Evolutionary conservation across 805 yeast species (phyloP), one percentile per base, ranked within the genome.

Genomic region (Ascoidea rubescens): DNA sequence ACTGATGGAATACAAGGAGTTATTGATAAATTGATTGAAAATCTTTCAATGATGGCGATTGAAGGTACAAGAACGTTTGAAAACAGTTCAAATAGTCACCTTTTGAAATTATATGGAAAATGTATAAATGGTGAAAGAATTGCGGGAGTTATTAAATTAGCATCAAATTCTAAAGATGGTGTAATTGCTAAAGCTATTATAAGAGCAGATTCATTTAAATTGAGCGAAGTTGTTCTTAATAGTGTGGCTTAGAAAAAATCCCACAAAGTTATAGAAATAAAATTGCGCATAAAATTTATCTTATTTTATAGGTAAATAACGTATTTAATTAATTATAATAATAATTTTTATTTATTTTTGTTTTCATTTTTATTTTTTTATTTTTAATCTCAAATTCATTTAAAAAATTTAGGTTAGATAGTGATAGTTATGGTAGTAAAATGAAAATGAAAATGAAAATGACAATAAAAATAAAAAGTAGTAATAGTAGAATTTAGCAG

Each of bases 101-200:
- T 78, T 10, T 73, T 93, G 69, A 89, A 88, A 70, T 70, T 89
- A 60, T 86, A 75, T 62, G 98, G 96, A 63, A 85, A 84, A 70
- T 80, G 87, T 59, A 66, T 71, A 54, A 67, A 47, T 68, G 84
- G 70, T 63, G 80, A 60, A 57, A 70, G 67, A 57, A 69, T 72
- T 49, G 74, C 68, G 48, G 74, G 69, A 4, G 52, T 59, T 47
- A 67, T 71, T 37, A 70, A 72, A 52, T 67, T 77, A 56, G 77
- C 71, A 37, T 64, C 64, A 58, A 65, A 69, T 51, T 61, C 75
- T 2, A 64, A 65, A 53, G 61, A 63, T 17, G 79, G 79, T 31
- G 71, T 75, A 31, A 71, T 76, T 16, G 62, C 74, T 48, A 73
- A 72, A 64, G 66, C 74, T 42, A 50, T 61, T 8, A 68, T 72